These are phyloP conservation scores for Kwoniella bestiolae DNA, from an alignment of 768 basidiomycete genomes.

Conservation along the genomic window DNA sequence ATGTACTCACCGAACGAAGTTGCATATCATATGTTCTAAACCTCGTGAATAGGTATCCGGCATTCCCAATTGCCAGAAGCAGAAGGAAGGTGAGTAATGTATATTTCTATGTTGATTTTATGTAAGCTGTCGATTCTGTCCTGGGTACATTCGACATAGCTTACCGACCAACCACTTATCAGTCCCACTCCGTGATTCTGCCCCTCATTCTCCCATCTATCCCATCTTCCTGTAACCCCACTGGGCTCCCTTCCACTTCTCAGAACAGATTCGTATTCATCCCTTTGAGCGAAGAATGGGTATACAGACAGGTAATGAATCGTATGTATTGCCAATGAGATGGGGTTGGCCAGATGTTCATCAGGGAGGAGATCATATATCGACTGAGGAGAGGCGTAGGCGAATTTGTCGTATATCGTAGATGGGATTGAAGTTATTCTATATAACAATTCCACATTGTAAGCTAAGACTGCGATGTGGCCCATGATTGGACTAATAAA, in stretches of 20 bases:
- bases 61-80: constrained; percentile 41
- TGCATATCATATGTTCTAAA: constrained; percentile 56
- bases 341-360: constrained; percentile 44
- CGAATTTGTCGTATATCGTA: constrained; percentile 31
- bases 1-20: constrained; percentile 47
- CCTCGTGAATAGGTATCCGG: constrained; percentile 52
- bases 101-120: constrained; percentile 12
- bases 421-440: constrained; percentile 33
- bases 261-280: constrained; percentile 35
- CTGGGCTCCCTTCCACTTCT: constrained; percentile 13
- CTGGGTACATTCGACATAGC: background rate
- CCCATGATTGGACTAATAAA: too few species aligned
- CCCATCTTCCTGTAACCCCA: constrained; percentile 40
- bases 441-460: background rate
- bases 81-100: constrained; percentile 35
- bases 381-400: constrained; percentile 32
- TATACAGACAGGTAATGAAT: constrained; percentile 45
- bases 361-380: constrained; percentile 42
- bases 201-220: constrained; percentile 40
- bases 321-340: constrained; percentile 32
- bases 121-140: background rate
- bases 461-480: background rate
- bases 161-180: constrained; percentile 38
- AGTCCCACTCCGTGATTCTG: constrained; percentile 16
- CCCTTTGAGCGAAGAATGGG: constrained; percentile 33